Base-by-base conservation (phyloP, 2,329 filamentous ascomycete genomes). In the Botrytis porri region DNA sequence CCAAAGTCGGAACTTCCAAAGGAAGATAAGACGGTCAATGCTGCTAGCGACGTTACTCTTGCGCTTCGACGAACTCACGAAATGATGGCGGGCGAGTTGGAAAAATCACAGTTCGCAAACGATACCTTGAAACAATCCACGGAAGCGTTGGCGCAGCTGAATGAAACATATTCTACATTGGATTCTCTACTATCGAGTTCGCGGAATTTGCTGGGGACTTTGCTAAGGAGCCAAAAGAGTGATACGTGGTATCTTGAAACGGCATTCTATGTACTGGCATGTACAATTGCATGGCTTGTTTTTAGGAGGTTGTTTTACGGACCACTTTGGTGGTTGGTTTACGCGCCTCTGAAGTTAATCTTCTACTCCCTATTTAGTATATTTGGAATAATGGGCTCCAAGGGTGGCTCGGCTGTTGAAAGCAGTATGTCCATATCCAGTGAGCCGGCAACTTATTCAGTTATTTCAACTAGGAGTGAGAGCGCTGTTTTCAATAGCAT, bases 181-280 rank as follows among this genome's bases (percentile, higher is more conserved):
- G 93, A 95, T 78, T 88, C 88, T 20, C 87, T 98, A 80, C 86
- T 99, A 54, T 86, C 88, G 4, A 92, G 88, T 73, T 95, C 93
- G 63, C 88, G 89, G 76, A 90, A 90, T 72, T 85, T 99, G 29
- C 88, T 98, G 12, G 89, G 89, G 10, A 93, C 93, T 29, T 85
- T 99, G 63, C 84, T 98, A 64, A 89, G 89, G 75, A 96, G 93
- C 76, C 94, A 97, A 81, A 99, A 99, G 86, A 96, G 92, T 76
- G 96, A 99, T 81, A 98, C 95, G 3, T 99, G 96, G 96, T 99
- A 99, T 81, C 88, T 99, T 48, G 92, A 96, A 83, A 97, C 93
- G 54, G 90, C 95, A 3, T 90, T 98, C 77, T 97, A 95, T 81
- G 86, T 98, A 77, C 87, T 98, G 25, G 80, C 92, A 35, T 88